Evolutionary conservation across 768 basidiomycete species (phyloP), one percentile per base, ranked within the genome.

Genomic region (Boletus sp.): DNA sequence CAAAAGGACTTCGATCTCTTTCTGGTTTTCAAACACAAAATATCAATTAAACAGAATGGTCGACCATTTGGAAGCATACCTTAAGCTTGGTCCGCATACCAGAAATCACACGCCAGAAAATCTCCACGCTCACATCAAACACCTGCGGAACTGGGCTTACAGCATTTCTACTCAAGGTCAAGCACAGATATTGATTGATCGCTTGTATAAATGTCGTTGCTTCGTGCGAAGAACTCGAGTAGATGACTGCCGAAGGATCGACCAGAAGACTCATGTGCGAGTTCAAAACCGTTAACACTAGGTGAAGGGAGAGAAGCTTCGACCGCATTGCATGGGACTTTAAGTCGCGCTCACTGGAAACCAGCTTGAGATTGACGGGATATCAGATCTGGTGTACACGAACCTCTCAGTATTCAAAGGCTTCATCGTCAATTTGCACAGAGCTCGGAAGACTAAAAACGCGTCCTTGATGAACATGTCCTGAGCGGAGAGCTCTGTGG

Each of bases 351-450:
- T 98, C 97, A 65, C 95, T 95, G 62, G 18, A 56, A 57, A 37
- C 32, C 36, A 28, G 53, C 14, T 57, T 58, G 33, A 72, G 55
- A 64, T 59, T n/a, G 49, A 32, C 17, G 56, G 29, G 39, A 20
- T 50, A 53, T 24, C 32, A 39, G 17, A 40, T 12, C 12, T 40
- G 30, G 14, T 18, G 8, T 15, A 28, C 8, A 67, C 83, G 50
- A 47, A 94, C 95, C 92, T 96, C 74, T 99, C 97, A 6, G 83
- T 85, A 64, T 92, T 91, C 47, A 99, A 76, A 11, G 95, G 91
- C 71, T 98, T 98, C 95, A 98, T 98, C 9, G 94, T 95, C 61
- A 98, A 77, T 70, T 98, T 98, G 78, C 97, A 98, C 11, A 99
- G 78, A 0, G 97, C 95, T 46, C 97, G 83, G 75, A 98, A 96